Conservation (phyloP, 495 filamentous ascomycete species). For the Evansstolkia leycettana region DNA sequence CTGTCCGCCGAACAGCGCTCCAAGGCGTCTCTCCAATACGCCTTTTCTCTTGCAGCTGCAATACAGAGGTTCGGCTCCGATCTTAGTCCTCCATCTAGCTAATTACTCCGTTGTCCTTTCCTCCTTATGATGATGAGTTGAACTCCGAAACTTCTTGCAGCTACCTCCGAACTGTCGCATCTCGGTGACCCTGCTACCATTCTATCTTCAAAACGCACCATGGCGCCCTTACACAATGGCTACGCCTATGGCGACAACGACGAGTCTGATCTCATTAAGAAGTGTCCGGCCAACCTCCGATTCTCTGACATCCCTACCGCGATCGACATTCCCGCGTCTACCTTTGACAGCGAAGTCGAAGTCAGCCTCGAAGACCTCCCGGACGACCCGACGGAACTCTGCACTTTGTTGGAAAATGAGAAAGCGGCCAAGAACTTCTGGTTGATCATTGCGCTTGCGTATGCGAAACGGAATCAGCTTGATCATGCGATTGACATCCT, state of each 20-base stretch:
- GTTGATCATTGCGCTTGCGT: constrained; percentile 94
- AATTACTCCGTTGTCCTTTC: not conserved
- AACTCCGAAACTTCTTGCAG: constrained; percentile 7
- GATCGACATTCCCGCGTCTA: constrained; percentile 83
- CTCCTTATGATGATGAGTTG: constrained; percentile 25
- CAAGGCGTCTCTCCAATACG: too few species aligned
- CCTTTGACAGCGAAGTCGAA: constrained; percentile 76
- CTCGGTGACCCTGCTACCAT: not conserved
- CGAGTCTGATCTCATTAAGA: constrained; percentile 12
- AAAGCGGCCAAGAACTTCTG: constrained; percentile 76
- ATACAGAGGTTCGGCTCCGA: not conserved
- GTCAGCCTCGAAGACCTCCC: constrained; percentile 80
- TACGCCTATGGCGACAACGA: constrained; percentile 38
- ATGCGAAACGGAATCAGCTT: constrained; percentile 86
- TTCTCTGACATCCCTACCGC: constrained; percentile 82
- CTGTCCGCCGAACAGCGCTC: too few species aligned
- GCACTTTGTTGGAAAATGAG: constrained; percentile 86
- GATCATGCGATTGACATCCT: constrained; percentile 93
- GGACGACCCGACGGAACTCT: constrained; percentile 92
- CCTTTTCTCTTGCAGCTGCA: constrained; percentile 1
- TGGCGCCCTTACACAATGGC: constrained; percentile 44
- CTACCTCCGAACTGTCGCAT: constrained; percentile 9
- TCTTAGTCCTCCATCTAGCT: not conserved
- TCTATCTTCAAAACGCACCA: constrained; percentile 11
- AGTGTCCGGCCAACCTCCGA: constrained; percentile 29